These are phyloP conservation scores for Vitis hybrid DNA, from an alignment of 177 flowering plant species.

Conservation along the genomic window DNA sequence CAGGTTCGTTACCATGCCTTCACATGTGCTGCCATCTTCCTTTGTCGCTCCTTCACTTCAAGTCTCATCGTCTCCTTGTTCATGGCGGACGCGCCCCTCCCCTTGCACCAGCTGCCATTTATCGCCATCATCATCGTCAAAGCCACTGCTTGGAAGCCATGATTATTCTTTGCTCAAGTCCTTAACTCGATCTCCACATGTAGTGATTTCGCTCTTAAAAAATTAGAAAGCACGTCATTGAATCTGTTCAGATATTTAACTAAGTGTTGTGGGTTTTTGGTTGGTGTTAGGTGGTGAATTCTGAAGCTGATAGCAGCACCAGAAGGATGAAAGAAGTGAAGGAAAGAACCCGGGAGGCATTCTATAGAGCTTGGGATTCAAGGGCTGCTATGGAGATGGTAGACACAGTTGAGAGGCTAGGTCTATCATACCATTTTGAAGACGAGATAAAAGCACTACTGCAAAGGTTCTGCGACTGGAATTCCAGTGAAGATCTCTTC, in stretches of 20 bases:
- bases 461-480: neutral
- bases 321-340: neutral
- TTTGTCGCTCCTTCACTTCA: neutral
- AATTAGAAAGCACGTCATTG: too few relatives aligned
- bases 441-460: neutral
- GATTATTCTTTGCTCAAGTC: neutral
- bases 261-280: too few relatives aligned
- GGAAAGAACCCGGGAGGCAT: neutral
- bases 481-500: neutral
- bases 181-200: neutral
- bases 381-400: constrained; percentile 8
- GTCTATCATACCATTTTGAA: constrained; percentile 7
- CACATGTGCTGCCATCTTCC: neutral
- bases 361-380: neutral
- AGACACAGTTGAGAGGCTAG: constrained; percentile 10
- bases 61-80: neutral
- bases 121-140: neutral
- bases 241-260: too few relatives aligned
- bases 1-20: neutral
- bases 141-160: neutral
- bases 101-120: neutral
- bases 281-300: neutral
- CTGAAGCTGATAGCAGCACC: neutral
- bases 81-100: neutral
- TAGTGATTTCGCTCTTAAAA: neutral